A percentile compares a stretch with the other conserved stretches of the same genome.
Conservation (phyloP, 176 grass and related monocot genomes). For the Oryza punctata region DNA sequence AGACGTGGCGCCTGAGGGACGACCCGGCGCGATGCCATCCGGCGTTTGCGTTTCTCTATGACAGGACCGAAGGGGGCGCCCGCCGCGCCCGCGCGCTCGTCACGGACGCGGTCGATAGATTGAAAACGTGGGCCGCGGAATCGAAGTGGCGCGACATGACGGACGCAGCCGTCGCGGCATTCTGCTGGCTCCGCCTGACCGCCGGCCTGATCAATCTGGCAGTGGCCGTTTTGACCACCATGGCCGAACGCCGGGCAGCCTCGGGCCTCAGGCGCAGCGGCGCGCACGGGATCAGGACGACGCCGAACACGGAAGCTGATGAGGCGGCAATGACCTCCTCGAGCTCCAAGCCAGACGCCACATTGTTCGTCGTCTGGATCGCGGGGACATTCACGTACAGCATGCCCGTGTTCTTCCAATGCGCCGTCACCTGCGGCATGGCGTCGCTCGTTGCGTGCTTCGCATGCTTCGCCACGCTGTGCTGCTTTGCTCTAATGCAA, state of each 20-base stretch:
- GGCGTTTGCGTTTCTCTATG: neutral
- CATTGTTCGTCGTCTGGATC: neutral
- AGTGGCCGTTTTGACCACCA: neutral
- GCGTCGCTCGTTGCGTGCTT: neutral
- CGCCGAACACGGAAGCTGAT: neutral
- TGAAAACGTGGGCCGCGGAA: neutral
- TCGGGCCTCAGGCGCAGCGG: neutral
- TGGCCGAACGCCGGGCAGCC: neutral
- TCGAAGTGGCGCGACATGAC: neutral
- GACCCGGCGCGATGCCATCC: neutral
- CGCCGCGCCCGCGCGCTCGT: neutral
- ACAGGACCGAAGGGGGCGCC: neutral
- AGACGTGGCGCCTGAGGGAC: neutral
- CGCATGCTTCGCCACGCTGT: neutral
- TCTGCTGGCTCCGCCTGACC: neutral
- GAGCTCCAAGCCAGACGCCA: neutral
- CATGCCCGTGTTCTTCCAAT: neutral
- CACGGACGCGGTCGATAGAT: no score
- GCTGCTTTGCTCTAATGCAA: neutral
- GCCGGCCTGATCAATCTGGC: neutral
- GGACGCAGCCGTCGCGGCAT: neutral
- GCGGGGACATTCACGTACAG: neutral
- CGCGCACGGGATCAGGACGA: neutral
- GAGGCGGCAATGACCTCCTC: neutral
- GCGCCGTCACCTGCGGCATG: neutral